Percentiles rank a stretch among this genome's conserved stretches.
Evolutionary conservation across 1,284 basidiomycete species (phyloP).

Genomic region (Rhodotorula sp.): DNA sequence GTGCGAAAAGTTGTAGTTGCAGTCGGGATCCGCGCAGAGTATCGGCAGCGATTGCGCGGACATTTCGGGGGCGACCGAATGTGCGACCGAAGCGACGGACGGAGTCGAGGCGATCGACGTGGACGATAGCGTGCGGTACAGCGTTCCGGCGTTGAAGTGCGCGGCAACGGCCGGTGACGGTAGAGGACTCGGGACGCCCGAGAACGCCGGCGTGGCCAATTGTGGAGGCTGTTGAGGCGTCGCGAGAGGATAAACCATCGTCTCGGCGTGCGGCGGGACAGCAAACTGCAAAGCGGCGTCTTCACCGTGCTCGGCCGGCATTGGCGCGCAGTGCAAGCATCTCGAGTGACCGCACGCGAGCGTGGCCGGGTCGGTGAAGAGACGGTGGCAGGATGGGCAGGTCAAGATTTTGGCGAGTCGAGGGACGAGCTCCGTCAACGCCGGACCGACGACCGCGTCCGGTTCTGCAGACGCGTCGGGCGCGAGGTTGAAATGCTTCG

Average conservation of each 20-base stretch:
- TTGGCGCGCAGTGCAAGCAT: constrained; percentile 48
- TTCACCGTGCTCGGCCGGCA: background rate
- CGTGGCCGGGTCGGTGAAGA: constrained; percentile 55
- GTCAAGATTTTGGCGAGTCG: constrained; percentile 47
- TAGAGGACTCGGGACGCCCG: constrained; percentile 1
- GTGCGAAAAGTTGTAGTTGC: constrained; percentile 6
- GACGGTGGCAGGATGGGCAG: constrained; percentile 53
- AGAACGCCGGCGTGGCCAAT: background rate
- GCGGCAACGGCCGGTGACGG: constrained; percentile 12
- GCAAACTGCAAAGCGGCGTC: background rate
- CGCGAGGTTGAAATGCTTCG: constrained; percentile 5
- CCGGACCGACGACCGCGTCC: background rate
- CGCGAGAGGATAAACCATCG: background rate
- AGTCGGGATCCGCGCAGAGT: constrained; percentile 4
- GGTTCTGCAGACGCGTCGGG: background rate
- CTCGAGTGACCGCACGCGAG: constrained; percentile 61
- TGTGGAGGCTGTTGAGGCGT: background rate
- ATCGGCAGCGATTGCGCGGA: background rate
- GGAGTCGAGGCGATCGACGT: background rate
- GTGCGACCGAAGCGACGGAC: background rate
- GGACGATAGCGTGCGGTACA: constrained; percentile 11
- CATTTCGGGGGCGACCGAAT: background rate
- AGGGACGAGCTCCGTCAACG: constrained; percentile 22
- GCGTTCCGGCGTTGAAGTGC: constrained; percentile 12
- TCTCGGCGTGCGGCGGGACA: background rate